Conservation (phyloP, 2,329 filamentous ascomycete genomes). For the Stemphylium lycopersici region DNA sequence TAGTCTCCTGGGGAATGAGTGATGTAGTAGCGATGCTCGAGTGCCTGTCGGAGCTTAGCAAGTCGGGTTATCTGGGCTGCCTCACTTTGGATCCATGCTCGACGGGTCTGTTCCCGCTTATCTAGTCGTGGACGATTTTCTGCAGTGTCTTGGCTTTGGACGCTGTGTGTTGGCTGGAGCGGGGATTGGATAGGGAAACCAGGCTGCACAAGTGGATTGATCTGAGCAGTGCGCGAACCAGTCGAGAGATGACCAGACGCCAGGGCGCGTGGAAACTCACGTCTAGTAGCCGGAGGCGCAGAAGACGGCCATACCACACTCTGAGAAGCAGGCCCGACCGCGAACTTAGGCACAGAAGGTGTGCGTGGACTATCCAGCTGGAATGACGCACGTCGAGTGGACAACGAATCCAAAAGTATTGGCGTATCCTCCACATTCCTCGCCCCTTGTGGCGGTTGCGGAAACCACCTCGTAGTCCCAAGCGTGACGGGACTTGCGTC, state of each 20-base stretch:
- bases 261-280: too few relatives aligned
- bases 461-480: not conserved
- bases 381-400: too few relatives aligned
- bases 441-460: not conserved
- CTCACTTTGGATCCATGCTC: constrained; percentile 23
- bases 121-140: constrained; percentile 2
- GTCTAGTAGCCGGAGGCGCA: not conserved
- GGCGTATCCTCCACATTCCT: too few relatives aligned
- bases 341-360: too few relatives aligned
- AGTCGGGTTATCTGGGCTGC: constrained; percentile 14
- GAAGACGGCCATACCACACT: not conserved
- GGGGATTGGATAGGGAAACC: not conserved
- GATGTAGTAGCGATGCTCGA: not conserved
- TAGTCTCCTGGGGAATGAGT: constrained; percentile 6
- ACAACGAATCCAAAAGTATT: too few relatives aligned
- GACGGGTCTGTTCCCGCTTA: constrained; percentile 12
- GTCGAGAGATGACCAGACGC: too few relatives aligned
- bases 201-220: too few relatives aligned
- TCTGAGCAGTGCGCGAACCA: too few relatives aligned
- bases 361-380: too few relatives aligned
- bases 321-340: not conserved
- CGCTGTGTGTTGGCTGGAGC: not conserved
- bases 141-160: too few relatives aligned
- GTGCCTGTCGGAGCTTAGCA: not conserved
- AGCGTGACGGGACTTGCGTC: not conserved